Conservation (phyloP, 805 yeast species). For the Saccharomycopsis sp. region DNA sequence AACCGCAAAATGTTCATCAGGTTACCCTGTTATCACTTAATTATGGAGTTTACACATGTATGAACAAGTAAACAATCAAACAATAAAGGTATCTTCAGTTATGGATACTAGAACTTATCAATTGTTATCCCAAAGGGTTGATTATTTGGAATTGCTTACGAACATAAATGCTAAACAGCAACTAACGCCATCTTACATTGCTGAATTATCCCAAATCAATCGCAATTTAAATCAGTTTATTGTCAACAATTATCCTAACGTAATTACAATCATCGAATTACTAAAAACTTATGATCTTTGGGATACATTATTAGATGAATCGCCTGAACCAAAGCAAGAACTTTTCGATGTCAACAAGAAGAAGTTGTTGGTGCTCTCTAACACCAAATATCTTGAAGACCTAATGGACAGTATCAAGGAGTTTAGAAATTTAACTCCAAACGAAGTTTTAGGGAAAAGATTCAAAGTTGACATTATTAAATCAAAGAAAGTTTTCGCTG, state of each 20-base stretch:
- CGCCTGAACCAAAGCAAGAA: not conserved
- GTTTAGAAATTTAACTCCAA: not conserved
- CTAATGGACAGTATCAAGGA: not conserved
- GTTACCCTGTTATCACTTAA: not conserved
- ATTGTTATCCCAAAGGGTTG: conserved; percentile 7
- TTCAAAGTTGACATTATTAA: conserved; percentile 5
- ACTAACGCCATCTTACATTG: not conserved
- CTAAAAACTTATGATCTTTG: conserved; percentile 3
- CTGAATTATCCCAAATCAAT: not conserved
- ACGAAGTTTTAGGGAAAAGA: conserved; percentile 1
- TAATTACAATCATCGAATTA: not conserved
- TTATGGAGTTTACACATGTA: not conserved
- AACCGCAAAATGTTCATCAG: not conserved
- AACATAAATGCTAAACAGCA: not conserved
- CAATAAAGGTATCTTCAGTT: no score
- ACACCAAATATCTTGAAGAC: not conserved
- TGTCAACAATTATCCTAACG: conserved; percentile 1
- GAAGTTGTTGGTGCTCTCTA: conserved; percentile 6
- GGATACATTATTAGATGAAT: not conserved
- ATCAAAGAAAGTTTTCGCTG: not conserved
- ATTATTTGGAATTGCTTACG: conserved; percentile 11
- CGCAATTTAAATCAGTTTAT: conserved; percentile 1
- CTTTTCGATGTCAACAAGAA: not conserved
- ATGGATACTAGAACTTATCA: conserved; percentile 13
- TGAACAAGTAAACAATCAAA: not conserved